Evolutionary conservation across 2,329 filamentous ascomycete genomes (phyloP), one percentile per base, ranked within the genome.

Genomic region (Cyphellophora europaea): DNA sequence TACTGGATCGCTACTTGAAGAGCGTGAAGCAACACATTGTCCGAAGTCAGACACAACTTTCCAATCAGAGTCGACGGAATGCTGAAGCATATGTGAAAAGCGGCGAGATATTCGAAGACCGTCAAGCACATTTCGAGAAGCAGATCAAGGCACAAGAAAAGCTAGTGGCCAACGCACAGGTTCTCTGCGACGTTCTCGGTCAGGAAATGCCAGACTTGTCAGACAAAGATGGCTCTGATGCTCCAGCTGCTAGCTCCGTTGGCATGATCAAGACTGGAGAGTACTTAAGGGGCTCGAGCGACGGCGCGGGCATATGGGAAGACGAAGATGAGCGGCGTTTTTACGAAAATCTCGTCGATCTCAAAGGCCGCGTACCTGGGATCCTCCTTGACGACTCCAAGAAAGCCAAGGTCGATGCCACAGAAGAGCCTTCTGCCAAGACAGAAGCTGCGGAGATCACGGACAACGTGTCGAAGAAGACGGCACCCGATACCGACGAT

Each of bases 41-140:
- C 18, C 80, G 84, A n/a, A 87, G 96, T 50, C 91, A 98, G 56
- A 91, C 93, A 57, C 80, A 82, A 27, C 79, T 98, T 27, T 74
- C 79, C 35, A 77, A 74, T 16, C 91, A 98, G 61, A 86, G 84
- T 35, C 84, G 87, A 44, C 87, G 89, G 49, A 98, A 98, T 60
- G 89, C 91, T 1, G 91, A 98, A 59, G 91, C 89, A 5, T 98
- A 98, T 51, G 89, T 98, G 50, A 95, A 95, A 53, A 96, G 91
- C 23, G 91, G 91, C 2, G 91, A 98, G 55, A 89, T 98, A 4
- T 96, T 98, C 45, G 91, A 98, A 56, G 91, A 98, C 53, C 82
- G 91, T 33, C 91, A 98, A 56, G 77, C 87, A 35, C 96, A 88
- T 53, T 94, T 93, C 48, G 93, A 98, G 56, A 95, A 88, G 58